Evolutionary conservation across 768 basidiomycete species (phyloP).

Genomic region (Leccinum imitatum): DNA sequence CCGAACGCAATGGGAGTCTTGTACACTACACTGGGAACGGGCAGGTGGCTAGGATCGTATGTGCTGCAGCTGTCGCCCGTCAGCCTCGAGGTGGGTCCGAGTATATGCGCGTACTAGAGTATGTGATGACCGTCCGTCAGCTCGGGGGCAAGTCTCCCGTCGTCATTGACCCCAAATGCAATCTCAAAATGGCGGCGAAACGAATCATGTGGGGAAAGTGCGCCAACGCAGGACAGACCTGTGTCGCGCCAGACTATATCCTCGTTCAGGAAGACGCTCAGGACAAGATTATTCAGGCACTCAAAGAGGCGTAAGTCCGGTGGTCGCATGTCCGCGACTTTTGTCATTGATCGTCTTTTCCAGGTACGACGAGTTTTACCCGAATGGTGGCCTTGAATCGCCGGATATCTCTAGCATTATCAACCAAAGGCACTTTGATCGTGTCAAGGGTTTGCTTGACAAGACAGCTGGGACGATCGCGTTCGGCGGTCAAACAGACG

Average conservation of each 20-base stretch:
- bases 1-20: slow-evolving; percentile 20
- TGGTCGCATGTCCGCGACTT: neutral
- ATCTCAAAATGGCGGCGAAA: slow-evolving; percentile 62
- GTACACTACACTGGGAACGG: slow-evolving; percentile 56
- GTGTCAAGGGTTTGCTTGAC: slow-evolving; percentile 61
- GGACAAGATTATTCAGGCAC: slow-evolving; percentile 39
- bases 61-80: slow-evolving; percentile 76
- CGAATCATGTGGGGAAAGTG: slow-evolving; percentile 79
- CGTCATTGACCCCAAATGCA: slow-evolving; percentile 68
- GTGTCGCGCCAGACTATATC: slow-evolving; percentile 60
- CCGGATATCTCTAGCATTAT: slow-evolving; percentile 54
- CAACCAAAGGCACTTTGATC: slow-evolving; percentile 48
- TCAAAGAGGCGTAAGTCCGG: slow-evolving; percentile 41
- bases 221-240: slow-evolving; percentile 76
- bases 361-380: slow-evolving; percentile 38
- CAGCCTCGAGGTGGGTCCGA: slow-evolving; percentile 46
- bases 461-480: slow-evolving; percentile 66
- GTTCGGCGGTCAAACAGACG: slow-evolving; percentile 62
- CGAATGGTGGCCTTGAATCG: slow-evolving; percentile 42
- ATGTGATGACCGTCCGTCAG: slow-evolving; percentile 28
- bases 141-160: slow-evolving; percentile 77
- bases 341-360: neutral
- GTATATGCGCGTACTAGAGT: neutral
- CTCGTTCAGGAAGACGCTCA: slow-evolving; percentile 44
- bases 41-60: slow-evolving; percentile 64